These are phyloP conservation scores for Suillus fuscotomentosus DNA, from an alignment of 768 basidiomycete species.

Conservation along the genomic window DNA sequence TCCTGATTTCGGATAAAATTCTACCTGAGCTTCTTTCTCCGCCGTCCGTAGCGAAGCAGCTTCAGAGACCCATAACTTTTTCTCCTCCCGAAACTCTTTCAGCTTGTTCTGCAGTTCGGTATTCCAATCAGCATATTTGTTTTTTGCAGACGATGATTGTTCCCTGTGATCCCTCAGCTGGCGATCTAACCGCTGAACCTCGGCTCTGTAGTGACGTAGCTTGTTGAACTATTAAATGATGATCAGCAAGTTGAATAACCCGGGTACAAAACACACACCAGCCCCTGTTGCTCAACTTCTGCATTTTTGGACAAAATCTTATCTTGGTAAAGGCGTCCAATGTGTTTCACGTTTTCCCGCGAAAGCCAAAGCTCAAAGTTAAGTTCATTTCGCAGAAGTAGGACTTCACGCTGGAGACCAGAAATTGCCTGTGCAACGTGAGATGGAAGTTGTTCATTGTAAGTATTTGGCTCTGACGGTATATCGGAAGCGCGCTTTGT, in stretches of 20 bases:
- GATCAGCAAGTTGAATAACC: constrained; percentile 9
- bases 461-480: constrained; percentile 16
- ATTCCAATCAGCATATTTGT: constrained; percentile 84
- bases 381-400: constrained; percentile 75
- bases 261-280: constrained; percentile 46
- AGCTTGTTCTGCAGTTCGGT: constrained; percentile 76
- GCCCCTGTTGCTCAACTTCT: constrained; percentile 77
- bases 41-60: constrained; percentile 65
- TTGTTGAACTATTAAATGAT: constrained; percentile 64
- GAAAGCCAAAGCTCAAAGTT: constrained; percentile 86
- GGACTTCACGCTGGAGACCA: constrained; percentile 69
- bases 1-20: not conserved
- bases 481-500: constrained; percentile 16
- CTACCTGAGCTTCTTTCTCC: constrained; percentile 68
- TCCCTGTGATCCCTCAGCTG: constrained; percentile 73
- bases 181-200: constrained; percentile 63
- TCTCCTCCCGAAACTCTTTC: constrained; percentile 73
- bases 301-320: constrained; percentile 70
- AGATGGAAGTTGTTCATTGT: constrained; percentile 33
- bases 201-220: constrained; percentile 69
- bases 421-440: constrained; percentile 67
- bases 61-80: constrained; percentile 72
- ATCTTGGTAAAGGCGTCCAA: constrained; percentile 77
- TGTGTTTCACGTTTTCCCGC: constrained; percentile 77
- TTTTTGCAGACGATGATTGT: constrained; percentile 70